Base-by-base conservation (phyloP, 495 filamentous ascomycete genomes). In the Tuber aestivum region DNA sequence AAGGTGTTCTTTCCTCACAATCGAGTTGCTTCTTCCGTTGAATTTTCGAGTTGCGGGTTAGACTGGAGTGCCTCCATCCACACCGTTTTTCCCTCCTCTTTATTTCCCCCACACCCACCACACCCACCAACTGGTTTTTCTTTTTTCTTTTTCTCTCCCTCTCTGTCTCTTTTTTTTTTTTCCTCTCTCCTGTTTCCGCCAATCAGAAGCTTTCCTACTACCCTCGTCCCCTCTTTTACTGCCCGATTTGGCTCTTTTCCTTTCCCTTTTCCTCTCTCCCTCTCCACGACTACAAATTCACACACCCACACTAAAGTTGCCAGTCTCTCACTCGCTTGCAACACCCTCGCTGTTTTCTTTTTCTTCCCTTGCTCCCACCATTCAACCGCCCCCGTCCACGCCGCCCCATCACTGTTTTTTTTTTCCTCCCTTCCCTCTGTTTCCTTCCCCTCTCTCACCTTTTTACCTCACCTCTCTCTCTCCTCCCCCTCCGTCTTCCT, bases 381-480 rank as follows among this genome's bases (percentile, higher is more conserved):
- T n/a, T 65, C n/a, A 65, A 65, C 56, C 56, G 27, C 27, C 56
- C 50, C n/a, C n/a, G 56, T 65, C 27, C 56, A 65, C 56, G 56
- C 56, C 56, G 56, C 56, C 56, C 56, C 56, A 65, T 65, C 56
- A 27, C 56, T 65, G 27, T 65, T 65, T 65, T 65, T 35, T 65
- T 65, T 65, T 65, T 8, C 69, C 65, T 61, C 70, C 69, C 77
- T 76, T 72, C 75, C 74, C 76, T 78, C 74, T 76, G 75, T 72
- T 79, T 79, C 71, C 77, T 71, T 70, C 72, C 76, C 72, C 72
- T 72, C 72, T 78, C 75, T 35, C 70, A 69, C 48, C 12, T 14
- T 16, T 75, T 69, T 35, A 72, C 69, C 56, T 75, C 75, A 71
- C 61, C 41, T 23, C 77, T 75, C 41, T 68, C 41, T 40, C 73